Conservation (phyloP, 768 basidiomycete species). For the Trametes cingulata region DNA sequence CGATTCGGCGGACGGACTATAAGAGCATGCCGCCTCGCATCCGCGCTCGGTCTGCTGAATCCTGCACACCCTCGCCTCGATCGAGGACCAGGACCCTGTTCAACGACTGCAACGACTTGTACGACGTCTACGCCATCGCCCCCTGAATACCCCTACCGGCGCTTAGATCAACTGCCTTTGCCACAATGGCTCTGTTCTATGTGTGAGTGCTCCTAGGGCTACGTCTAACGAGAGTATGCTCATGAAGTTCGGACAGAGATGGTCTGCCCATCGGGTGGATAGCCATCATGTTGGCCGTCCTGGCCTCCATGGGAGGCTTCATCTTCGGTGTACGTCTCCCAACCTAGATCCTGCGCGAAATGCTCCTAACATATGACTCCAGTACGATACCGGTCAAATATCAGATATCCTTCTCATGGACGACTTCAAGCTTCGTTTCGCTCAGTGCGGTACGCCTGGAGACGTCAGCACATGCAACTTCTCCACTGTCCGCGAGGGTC, state of each 20-base stretch:
- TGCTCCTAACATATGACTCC: neutral
- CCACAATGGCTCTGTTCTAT: constrained; percentile 33
- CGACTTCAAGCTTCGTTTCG: constrained; percentile 68
- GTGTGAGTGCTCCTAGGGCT: constrained; percentile 22
- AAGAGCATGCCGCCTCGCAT: constrained; percentile 4
- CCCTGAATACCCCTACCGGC: neutral
- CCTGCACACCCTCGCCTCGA: neutral
- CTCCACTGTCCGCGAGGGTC: constrained; percentile 55
- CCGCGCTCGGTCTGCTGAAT: neutral
- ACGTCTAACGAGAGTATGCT: neutral
- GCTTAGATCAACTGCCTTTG: neutral
- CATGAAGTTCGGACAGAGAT: constrained; percentile 37
- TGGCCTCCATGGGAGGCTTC: constrained; percentile 69
- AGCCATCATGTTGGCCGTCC: constrained; percentile 63
- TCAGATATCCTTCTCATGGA: constrained; percentile 74
- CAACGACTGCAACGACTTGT: constrained; percentile 4
- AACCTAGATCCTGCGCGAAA: neutral
- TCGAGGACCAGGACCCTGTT: neutral
- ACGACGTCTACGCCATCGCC: neutral
- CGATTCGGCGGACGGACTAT: constrained; percentile 4
- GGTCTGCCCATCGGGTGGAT: constrained; percentile 63
- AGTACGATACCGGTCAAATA: constrained; percentile 78
- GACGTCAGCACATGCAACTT: constrained; percentile 51
- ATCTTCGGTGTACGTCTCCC: constrained; percentile 30
- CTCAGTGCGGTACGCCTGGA: constrained; percentile 43